Conservation (phyloP, 2,329 filamentous ascomycete genomes). For the Sporothrix curviconia region DNA sequence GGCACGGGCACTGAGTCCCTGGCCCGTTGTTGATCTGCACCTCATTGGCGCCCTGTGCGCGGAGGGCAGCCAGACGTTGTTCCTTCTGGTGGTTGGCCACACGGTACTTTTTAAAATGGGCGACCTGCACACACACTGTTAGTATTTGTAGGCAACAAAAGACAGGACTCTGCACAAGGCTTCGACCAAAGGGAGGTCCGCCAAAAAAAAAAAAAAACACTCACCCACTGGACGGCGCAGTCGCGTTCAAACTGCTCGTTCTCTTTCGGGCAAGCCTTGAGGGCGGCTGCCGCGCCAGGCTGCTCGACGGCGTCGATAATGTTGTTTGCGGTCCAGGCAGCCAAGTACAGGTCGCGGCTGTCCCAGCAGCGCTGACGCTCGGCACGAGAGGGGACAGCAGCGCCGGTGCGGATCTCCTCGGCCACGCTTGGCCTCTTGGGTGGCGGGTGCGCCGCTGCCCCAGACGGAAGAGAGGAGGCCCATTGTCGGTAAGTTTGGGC, state of each 20-base stretch:
- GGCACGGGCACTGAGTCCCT: constrained; percentile 15
- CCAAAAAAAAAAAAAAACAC: constrained; percentile 28
- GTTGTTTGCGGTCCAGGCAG: constrained; percentile 74
- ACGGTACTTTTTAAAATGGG: constrained; percentile 95
- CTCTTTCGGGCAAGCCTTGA: constrained; percentile 35
- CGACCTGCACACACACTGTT: no score
- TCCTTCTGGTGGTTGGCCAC: constrained; percentile 88
- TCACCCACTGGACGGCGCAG: constrained; percentile 85
- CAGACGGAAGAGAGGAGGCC: constrained; percentile 39
- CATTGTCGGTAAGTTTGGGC: constrained; percentile 31
- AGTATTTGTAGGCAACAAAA: background rate
- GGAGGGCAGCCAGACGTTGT: constrained; percentile 67
- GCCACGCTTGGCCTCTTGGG: constrained; percentile 41
- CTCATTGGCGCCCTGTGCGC: constrained; percentile 63
- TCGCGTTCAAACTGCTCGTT: constrained; percentile 65
- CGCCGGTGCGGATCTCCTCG: constrained; percentile 48
- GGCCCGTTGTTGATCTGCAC: constrained; percentile 33
- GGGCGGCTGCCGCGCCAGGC: constrained; percentile 33
- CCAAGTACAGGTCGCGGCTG: constrained; percentile 79
- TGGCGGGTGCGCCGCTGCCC: constrained; percentile 28
- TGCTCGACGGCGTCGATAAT: constrained; percentile 63
- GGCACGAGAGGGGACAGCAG: constrained; percentile 73
- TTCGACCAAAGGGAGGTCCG: background rate
- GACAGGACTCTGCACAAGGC: no score
- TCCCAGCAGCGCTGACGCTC: constrained; percentile 85